Evolutionary conservation across 192 early-diverging fungal genomes (phyloP), one percentile per base, ranked within the genome.

Genomic region (Coemansia guatemalensis): DNA sequence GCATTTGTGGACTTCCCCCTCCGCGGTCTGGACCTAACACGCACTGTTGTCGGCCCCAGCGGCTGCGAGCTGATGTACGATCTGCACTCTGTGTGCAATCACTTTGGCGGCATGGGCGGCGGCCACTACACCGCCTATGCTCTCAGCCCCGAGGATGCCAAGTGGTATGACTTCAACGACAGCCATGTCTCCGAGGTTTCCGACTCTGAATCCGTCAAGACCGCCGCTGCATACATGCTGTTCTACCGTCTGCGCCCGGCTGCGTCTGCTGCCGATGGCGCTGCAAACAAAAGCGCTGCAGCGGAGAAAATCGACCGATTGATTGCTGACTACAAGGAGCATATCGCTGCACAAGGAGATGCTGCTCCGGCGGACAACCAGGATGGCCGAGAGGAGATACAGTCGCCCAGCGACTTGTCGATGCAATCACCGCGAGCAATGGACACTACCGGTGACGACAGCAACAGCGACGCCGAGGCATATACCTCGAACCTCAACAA

Each of bases 121-220:
- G 92, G 92, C 26, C 92, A 94, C 67, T 94, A 93, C 59, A 94
- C 92, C 24, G 90, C 91, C 0, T 90, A 90, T 71, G 90, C 89
- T 20, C 83, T 84, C 64, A 90, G 87, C 60, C 68, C 78, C 20
- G 64, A 87, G 41, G 85, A 89, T 64, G 68, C 64, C 47, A 26
- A 83, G 35, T 92, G 92, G 92, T 93, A 92, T 73, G 86, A 92
- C 64, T 91, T 91, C 63, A 87, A 94, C 71, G 91, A 94, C 70
- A 85, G 84, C 12, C 85, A 78, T 30, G 91, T 92, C 3, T 75
- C 69, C 9, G 62, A 60, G 8, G 74, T 85, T 0, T 20, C 21
- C 4, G 58, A 50, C 8, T 33, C 64, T 8, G 71, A 74, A 6
- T 53, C 55, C 22, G 52, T 75, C 14, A 76, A 74, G 57, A 71